Evolutionary conservation across 768 basidiomycete genomes (phyloP).

Genomic region (Kockovaella imperatae): DNA sequence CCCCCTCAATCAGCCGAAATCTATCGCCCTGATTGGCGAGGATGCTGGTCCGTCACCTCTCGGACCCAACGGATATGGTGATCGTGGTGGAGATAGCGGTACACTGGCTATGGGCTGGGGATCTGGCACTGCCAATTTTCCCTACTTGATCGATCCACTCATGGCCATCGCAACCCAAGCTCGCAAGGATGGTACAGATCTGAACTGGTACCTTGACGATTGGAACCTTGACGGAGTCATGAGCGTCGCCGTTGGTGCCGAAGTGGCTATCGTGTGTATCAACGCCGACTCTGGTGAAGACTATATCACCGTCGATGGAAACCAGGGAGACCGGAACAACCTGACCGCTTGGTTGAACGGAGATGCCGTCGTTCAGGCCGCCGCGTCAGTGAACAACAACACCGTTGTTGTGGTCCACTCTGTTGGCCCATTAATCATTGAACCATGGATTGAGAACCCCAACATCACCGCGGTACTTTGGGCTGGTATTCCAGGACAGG

Average conservation of each 20-base stretch:
- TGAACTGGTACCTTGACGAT: conserved; percentile 65
- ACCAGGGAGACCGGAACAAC: conserved; percentile 64
- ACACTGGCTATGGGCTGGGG: conserved; percentile 90
- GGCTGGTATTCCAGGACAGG: conserved; percentile 60
- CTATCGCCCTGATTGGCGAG: conserved; percentile 55
- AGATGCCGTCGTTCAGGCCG: conserved; percentile 57
- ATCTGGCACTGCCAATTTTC: conserved; percentile 61
- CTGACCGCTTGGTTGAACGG: conserved; percentile 68
- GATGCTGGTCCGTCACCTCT: conserved; percentile 56
- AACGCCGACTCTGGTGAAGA: conserved; percentile 76
- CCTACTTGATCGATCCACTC: conserved; percentile 71
- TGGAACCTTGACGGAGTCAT: conserved; percentile 54
- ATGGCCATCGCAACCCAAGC: conserved; percentile 73
- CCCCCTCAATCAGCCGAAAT: conserved; percentile 52
- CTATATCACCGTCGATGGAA: conserved; percentile 72
- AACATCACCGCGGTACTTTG: conserved; percentile 70
- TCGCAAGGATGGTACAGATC: conserved; percentile 56
- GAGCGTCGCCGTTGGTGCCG: conserved; percentile 48
- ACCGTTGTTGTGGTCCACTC: conserved; percentile 65
- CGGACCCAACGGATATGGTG: conserved; percentile 65
- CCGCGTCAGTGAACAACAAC: conserved; percentile 50
- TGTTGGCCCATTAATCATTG: conserved; percentile 51
- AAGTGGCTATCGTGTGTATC: conserved; percentile 63
- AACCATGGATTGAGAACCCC: conserved; percentile 66
- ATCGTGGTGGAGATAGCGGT: conserved; percentile 52